Conservation (phyloP, 2,329 filamentous ascomycete species). For the Claviceps lovelessii region DNA sequence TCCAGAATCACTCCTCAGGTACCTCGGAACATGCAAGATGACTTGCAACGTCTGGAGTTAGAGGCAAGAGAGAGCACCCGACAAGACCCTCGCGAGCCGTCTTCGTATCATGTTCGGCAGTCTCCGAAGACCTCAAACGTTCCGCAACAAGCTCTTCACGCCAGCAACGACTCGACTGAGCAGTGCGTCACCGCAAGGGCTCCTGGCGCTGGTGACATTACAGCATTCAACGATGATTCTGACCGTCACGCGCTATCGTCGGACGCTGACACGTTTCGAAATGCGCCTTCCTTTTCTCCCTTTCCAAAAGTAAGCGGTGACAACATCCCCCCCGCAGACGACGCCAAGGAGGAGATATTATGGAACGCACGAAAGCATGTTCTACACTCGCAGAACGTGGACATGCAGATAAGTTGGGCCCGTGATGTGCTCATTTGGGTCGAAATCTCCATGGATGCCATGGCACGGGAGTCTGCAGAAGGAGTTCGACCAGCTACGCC, state of each 20-base stretch:
- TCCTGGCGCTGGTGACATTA: slow-evolving; percentile 23
- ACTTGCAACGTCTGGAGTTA: slow-evolving; percentile 78
- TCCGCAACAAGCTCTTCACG: slow-evolving; percentile 13
- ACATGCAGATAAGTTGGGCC: slow-evolving; percentile 94
- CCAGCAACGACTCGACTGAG: slow-evolving; percentile 1
- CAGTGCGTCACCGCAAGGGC: slow-evolving; percentile 13
- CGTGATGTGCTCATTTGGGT: slow-evolving; percentile 83
- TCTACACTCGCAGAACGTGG: slow-evolving; percentile 82
- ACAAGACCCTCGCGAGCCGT: slow-evolving; percentile 18
- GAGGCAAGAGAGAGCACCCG: slow-evolving; percentile 43
- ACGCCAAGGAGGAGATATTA: slow-evolving; percentile 81
- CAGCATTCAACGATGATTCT: slow-evolving; percentile 25
- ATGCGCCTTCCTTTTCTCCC: slow-evolving; percentile 69
- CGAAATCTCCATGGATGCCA: slow-evolving; percentile 67
- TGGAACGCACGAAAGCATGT: slow-evolving; percentile 74
- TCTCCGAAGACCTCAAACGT: slow-evolving; percentile 29
- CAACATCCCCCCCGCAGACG: slow-evolving; percentile 84
- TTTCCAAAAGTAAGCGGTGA: slow-evolving; percentile 79
- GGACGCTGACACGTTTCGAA: slow-evolving; percentile 30
- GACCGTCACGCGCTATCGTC: slow-evolving; percentile 22
- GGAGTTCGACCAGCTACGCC: slow-evolving; percentile 59
- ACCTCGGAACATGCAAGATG: slow-evolving; percentile 91
- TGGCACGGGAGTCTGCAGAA: slow-evolving; percentile 44
- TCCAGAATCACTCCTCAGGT: slow-evolving; percentile 85
- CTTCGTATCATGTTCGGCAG: slow-evolving; percentile 26